phyloP scores from a whole-genome alignment of 2,329 filamentous ascomycete species.

The Nigrospora sphaerica region DNA sequence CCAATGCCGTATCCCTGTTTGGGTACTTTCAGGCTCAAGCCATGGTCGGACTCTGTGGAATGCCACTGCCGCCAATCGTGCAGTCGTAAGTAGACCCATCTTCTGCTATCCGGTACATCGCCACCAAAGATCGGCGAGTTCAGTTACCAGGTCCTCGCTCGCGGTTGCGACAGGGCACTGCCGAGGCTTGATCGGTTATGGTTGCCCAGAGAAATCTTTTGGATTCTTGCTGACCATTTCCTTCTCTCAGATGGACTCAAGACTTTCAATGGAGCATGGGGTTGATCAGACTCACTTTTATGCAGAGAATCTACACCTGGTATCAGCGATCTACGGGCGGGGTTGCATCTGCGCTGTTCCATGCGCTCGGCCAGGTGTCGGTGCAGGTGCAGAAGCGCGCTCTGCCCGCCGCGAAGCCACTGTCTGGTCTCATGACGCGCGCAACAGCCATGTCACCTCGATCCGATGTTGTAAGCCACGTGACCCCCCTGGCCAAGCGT shows the following conservation, averaged over 20 bases:
- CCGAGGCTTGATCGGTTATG: too few species aligned
- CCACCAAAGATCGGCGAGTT: too few species aligned
- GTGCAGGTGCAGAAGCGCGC: constrained; percentile 72
- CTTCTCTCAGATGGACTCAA: constrained; percentile 65
- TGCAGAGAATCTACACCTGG: constrained; percentile 82
- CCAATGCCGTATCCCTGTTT: constrained; percentile 90
- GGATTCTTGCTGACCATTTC: background rate
- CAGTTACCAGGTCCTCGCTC: too few species aligned
- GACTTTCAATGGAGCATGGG: constrained; percentile 99
- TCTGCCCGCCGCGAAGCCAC: constrained; percentile 23
- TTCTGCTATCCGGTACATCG: background rate
- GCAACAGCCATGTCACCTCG: constrained; percentile 44
- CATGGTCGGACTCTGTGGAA: constrained; percentile 77
- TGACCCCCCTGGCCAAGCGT: constrained; percentile 41
- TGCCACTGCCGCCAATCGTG: constrained; percentile 79
- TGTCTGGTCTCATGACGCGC: constrained; percentile 45
- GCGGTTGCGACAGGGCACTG: too few species aligned
- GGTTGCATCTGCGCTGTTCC: constrained; percentile 70
- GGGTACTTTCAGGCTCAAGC: constrained; percentile 93
- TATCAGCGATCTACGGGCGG: constrained; percentile 92
- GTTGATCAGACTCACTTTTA: constrained; percentile 77
- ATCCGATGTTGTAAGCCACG: constrained; percentile 23
- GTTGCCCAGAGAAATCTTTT: too few species aligned
- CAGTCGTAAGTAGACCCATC: constrained; percentile 38
- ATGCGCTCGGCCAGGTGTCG: constrained; percentile 65